phyloP scores from a whole-genome alignment of 2,329 filamentous ascomycete genomes.

The Didymella glomerata region DNA sequence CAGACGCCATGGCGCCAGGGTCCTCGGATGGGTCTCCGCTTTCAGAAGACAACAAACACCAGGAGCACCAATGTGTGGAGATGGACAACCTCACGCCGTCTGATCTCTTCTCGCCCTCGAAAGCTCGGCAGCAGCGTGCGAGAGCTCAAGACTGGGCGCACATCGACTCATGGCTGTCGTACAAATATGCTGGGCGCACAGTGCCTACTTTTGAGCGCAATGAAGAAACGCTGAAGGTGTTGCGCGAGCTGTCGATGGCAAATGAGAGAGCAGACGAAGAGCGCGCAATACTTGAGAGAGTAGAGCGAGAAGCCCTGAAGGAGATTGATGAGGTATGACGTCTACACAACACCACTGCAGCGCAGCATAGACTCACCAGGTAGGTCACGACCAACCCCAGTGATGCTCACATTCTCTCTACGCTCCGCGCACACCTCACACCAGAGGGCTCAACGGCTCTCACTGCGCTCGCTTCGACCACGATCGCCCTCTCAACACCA shows the following conservation, averaged over 20 bases:
- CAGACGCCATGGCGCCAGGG: neutral
- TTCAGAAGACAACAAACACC: conserved; percentile 16
- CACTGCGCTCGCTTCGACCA: conserved; percentile 48
- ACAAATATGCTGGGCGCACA: conserved; percentile 70
- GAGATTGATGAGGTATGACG: conserved; percentile 57
- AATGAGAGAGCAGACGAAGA: conserved; percentile 84
- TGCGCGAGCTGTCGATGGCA: conserved; percentile 75
- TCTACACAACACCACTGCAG: conserved; percentile 15
- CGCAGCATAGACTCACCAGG: conserved; percentile 22
- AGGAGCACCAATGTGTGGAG: conserved; percentile 2
- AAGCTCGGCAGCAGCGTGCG: conserved; percentile 77
- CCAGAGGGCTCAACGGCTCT: conserved; percentile 45
- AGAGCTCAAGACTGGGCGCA: conserved; percentile 91
- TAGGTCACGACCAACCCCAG: conserved; percentile 33
- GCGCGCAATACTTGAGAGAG: conserved; percentile 62
- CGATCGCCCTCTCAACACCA: conserved; percentile 49
- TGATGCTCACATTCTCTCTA: conserved; percentile 37
- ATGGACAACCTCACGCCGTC: conserved; percentile 50
- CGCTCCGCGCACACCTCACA: conserved; percentile 38
- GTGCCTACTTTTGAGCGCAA: conserved; percentile 86
- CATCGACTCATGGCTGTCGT: conserved; percentile 80
- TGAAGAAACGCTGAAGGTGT: conserved; percentile 77
- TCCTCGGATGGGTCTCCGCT: conserved; percentile 11
- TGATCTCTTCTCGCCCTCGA: conserved; percentile 67
- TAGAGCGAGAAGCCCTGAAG: conserved; percentile 68